Base-by-base conservation (phyloP, 1,284 basidiomycete species). In the Rhodotorula sp. region DNA sequence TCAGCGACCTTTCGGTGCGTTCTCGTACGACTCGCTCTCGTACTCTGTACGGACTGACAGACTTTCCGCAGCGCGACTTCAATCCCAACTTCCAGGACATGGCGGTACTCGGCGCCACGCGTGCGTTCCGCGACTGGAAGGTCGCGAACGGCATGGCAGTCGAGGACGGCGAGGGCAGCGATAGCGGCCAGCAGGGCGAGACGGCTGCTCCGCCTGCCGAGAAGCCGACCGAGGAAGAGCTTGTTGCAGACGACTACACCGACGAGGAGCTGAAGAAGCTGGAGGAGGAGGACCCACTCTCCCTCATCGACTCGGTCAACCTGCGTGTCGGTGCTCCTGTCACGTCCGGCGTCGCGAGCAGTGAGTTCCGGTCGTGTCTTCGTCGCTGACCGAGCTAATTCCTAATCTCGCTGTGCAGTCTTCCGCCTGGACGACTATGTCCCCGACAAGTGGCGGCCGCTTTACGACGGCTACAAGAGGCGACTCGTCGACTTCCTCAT, bases 1-100 rank as follows among this genome's bases (percentile, higher is more conserved):
- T 99, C 22, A 86, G 89, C 67, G 84, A 89, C 48, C 85, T 99
- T 5, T 87, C 91, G 19, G 85, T 86, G 47, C 39, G 71, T 60
- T n/a, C n/a, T n/a, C n/a, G n/a, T n/a, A n/a, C n/a, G n/a, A n/a
- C n/a, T n/a, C n/a, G n/a, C n/a, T n/a, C n/a, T n/a, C n/a, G n/a
- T n/a, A n/a, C n/a, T n/a, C n/a, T n/a, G n/a, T n/a, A n/a, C n/a
- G n/a, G 7, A 27, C 36, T 53, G 48, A 49, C 30, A 2, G n/a
- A 9, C n/a, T 1, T 24, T 20, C 39, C 30, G 8, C 64, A 76
- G 49, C 78, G 77, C 15, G 89, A 89, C 0, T 98, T 97, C 83
- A 99, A 99, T 81, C 95, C 95, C 30, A 99, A 99, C 81, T 97
- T 97, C 80, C 92, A 95, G 80, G 95, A 99, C 79, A 98, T 99